phyloP scores from a whole-genome alignment of 768 basidiomycete genomes.

The Lentinula sp. region DNA sequence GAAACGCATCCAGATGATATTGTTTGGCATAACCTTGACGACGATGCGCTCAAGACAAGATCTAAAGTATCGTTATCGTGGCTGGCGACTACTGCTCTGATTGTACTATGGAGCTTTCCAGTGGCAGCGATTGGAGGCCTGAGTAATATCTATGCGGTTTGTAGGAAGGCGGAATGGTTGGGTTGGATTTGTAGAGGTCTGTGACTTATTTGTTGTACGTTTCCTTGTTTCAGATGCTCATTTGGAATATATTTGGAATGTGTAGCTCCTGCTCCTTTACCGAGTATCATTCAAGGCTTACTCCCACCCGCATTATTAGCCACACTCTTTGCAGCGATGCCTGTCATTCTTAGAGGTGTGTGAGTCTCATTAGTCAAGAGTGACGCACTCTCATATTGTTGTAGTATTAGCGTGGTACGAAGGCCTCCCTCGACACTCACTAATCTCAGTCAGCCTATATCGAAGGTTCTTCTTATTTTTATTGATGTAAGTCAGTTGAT shows the following conservation, averaged over 20 bases:
- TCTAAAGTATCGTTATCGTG: constrained; percentile 40
- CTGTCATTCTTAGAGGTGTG: constrained; percentile 51
- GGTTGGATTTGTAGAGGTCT: constrained; percentile 45
- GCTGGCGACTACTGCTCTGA: constrained; percentile 50
- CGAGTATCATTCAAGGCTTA: constrained; percentile 59
- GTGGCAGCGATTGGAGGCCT: constrained; percentile 61
- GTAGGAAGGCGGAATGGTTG: constrained; percentile 47
- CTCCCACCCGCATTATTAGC: constrained; percentile 62
- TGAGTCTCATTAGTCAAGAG: not conserved
- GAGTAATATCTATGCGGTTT: constrained; percentile 52
- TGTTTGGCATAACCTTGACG: constrained; percentile 53
- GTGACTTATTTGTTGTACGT: not conserved
- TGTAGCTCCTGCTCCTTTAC: constrained; percentile 27
- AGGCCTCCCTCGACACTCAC: constrained; percentile 61
- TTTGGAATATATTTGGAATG: not conserved
- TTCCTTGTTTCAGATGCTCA: not conserved
- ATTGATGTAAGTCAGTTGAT: constrained; percentile 33
- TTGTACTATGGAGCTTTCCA: constrained; percentile 61
- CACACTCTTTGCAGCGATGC: constrained; percentile 55
- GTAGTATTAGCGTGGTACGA: constrained; percentile 58
- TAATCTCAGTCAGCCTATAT: constrained; percentile 68
- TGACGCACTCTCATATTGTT: constrained; percentile 1
- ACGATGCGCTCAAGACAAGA: constrained; percentile 47
- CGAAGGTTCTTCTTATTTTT: constrained; percentile 67
- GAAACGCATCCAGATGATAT: constrained; percentile 52